Evolutionary conservation across 371 early-diverging fungal genomes (phyloP), one percentile per base, ranked within the genome.

Genomic region (Cladochytrium tenue): DNA sequence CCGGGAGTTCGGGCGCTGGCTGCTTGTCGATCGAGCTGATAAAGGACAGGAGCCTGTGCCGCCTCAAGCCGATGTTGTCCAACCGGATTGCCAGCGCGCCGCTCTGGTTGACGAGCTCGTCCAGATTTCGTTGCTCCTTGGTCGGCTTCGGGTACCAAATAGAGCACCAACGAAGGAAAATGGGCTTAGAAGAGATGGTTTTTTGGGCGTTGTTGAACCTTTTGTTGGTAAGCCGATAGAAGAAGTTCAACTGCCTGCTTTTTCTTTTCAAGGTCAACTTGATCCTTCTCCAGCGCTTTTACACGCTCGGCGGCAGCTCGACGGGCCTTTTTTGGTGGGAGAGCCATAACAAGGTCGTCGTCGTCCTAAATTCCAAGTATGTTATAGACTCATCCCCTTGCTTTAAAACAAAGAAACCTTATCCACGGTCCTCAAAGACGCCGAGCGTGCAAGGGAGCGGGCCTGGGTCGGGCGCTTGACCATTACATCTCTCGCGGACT

Each of bases 281-380:
- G 31, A 5, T 78, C 76, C 53, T 74, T 72, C 2, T 81, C 79
- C 23, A 76, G 56, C 2, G 34, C 26, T 64, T 78, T 81, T 61
- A 77, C 57, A 0, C 77, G 61, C 17, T 74, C 78, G 3, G 62
- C 68, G 0, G 81, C 78, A 26, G 68, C 66, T 53, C 68, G 70
- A 1, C 74, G 31, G 5, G 75, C 78, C 32, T 78, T 67, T 43
- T 78, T 77, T 13, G 58, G 36, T 2, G 71, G 69, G 51, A 74
- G 25, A n/a, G 70, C 27, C 5, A 80, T 28, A 60, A 80, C 74
- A 1, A 66, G 35, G 32, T 76, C 76, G 30, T 69, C 72, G 26
- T 76, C 76, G 32, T 73, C 72, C 66, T 64, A 43, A 43, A 36
- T 28, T 13, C 32, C 15, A 56, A 57, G 31, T 13, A 20, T 15